Evolutionary conservation across 2,329 filamentous ascomycete genomes (phyloP), one percentile per base, ranked within the genome.

Genomic region (Stachybotrys chlorohalonatus): DNA sequence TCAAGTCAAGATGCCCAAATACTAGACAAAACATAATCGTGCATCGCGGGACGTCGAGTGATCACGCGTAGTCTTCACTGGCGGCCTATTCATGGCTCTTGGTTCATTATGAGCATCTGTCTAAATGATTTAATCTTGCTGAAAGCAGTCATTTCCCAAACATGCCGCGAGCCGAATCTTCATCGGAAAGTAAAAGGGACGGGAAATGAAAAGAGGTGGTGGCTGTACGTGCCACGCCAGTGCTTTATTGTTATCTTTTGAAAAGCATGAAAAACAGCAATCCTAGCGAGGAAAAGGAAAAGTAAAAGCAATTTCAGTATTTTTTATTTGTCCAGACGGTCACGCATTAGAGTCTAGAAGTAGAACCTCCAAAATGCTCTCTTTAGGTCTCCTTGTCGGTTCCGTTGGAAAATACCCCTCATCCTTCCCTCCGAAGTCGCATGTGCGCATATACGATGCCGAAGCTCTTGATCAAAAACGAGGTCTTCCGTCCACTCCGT

Each of bases 401-500:
- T 47, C 67, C 67, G 69, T 67, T 66, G 66, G 67, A 63, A 65
- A 68, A 68, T 65, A 64, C 61, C 64, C 65, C 65, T 64, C 65
- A 61, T 67, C 65, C 64, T 63, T 68, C 68, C 55, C 65, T 65
- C 65, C 64, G 71, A 71, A 68, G 36, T 42, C 70, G 69, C 68
- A 67, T 69, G 68, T 72, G 70, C 73, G 46, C 46, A 47, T 47
- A 24, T 74, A 73, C 68, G 67, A 74, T 75, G 72, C 71, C 72
- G 71, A 74, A 72, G 70, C 66, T 71, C 65, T 72, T 73, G 68
- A 69, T 72, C 62, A 73, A 74, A 77, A 77, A 75, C 70, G 75
- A 80, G 72, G 72, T 74, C 78, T 73, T 80, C 78, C 78, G 72
- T 77, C 78, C 79, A 82, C 80, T 82, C 80, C 80, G 72, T 76